phyloP scores from a whole-genome alignment of 805 yeast genomes.

The Monosporozyma siamensis region DNA sequence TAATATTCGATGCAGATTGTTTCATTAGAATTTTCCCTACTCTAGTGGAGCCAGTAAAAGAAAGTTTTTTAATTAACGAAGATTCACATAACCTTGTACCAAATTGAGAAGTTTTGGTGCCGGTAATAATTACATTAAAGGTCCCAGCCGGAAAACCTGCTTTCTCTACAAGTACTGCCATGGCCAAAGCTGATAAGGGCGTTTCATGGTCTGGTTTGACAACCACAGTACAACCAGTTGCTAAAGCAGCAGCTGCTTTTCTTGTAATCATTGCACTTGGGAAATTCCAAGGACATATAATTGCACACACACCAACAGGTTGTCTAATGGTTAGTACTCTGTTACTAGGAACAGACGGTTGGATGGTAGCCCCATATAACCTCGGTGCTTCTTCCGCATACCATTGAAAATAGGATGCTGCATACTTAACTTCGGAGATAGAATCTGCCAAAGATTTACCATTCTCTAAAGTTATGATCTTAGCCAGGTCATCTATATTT shows the following conservation, averaged over 20 bases:
- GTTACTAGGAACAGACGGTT: conserved; percentile 42
- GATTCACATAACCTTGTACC: conserved; percentile 45
- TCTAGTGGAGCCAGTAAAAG: conserved; percentile 57
- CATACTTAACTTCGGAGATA: conserved; percentile 46
- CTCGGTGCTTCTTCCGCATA: conserved; percentile 60
- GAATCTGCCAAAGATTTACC: conserved; percentile 50
- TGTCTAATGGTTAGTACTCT: conserved; percentile 46
- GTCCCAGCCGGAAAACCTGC: conserved; percentile 57
- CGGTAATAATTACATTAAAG: conserved; percentile 43
- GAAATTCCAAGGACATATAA: conserved; percentile 60
- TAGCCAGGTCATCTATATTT: conserved; percentile 48
- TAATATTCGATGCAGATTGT: conserved; percentile 47
- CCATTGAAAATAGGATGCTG: conserved; percentile 80
- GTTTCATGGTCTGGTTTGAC: conserved; percentile 55
- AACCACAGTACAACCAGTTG: conserved; percentile 56
- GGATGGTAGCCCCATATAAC: conserved; percentile 47
- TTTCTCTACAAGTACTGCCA: conserved; percentile 44
- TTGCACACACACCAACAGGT: conserved; percentile 56
- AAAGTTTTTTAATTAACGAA: conserved; percentile 42
- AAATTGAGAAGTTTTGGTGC: conserved; percentile 42
- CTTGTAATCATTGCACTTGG: conserved; percentile 61
- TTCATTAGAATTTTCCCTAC: conserved; percentile 54
- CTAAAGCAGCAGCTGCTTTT: conserved; percentile 55
- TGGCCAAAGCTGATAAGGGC: conserved; percentile 50
- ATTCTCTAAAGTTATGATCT: conserved; percentile 49